phyloP scores from a whole-genome alignment of 2,329 filamentous ascomycete species.

The Ceratocystis huliohia region DNA sequence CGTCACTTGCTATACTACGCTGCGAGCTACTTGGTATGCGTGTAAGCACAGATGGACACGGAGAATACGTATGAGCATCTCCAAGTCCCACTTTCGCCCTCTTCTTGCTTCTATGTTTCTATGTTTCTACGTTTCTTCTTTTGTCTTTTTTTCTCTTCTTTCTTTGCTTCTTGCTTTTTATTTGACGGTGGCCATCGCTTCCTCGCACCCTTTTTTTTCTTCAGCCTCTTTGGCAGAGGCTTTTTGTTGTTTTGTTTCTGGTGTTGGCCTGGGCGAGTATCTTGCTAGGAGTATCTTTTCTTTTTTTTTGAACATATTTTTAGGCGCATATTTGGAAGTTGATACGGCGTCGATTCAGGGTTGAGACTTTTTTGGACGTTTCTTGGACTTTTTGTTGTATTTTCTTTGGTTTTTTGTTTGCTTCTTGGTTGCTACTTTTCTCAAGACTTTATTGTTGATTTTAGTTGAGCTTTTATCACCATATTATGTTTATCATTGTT shows the following conservation, averaged over 20 bases:
- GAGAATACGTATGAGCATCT: not conserved
- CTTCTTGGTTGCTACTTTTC: constrained; percentile 7
- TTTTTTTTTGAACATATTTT: not conserved
- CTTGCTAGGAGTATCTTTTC: constrained; percentile 1
- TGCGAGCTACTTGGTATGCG: not conserved
- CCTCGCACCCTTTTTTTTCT: constrained; percentile 5
- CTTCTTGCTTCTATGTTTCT: too few relatives aligned
- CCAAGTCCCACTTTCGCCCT: too few relatives aligned
- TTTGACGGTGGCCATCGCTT: not conserved
- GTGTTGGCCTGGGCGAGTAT: constrained; percentile 1
- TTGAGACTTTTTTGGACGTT: not conserved
- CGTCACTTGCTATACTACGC: too few relatives aligned
- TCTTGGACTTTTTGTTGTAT: constrained; percentile 2
- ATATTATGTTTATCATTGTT: not conserved
- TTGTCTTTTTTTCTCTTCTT: not conserved
- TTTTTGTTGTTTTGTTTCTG: constrained; percentile 9
- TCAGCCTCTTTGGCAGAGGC: not conserved
- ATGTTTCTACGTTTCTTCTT: not conserved
- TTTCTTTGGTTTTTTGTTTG: constrained; percentile 7
- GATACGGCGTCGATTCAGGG: not conserved
- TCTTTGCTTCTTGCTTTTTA: constrained; percentile 4
- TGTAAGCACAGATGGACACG: not conserved
- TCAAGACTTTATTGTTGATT: not conserved
- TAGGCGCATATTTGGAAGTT: not conserved
- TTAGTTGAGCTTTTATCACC: not conserved